phyloP scores from a whole-genome alignment of 1,139 yeast genomes.

The Candida dubliniensis region DNA sequence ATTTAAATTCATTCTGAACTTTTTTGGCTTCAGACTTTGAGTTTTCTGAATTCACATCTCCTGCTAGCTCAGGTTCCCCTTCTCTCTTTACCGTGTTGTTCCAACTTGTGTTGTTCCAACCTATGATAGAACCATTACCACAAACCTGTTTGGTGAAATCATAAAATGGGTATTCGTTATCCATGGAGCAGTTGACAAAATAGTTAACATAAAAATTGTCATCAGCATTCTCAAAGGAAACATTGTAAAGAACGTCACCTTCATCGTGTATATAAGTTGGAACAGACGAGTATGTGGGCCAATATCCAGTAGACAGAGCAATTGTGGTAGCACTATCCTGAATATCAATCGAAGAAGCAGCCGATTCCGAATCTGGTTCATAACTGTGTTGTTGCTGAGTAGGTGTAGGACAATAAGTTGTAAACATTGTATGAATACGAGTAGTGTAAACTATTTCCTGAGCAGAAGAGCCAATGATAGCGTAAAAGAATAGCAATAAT shows the following conservation, averaged over 20 bases:
- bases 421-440: not conserved
- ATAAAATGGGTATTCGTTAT: not conserved
- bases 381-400: not conserved
- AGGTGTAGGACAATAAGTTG: not conserved
- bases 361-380: not conserved
- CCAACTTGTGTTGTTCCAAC: not conserved
- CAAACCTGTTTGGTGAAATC: not conserved
- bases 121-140: not conserved
- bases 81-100: not conserved
- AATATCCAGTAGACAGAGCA: too few species aligned
- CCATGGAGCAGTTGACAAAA: not conserved
- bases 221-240: not conserved
- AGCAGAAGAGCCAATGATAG: too few species aligned
- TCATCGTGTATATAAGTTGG: not conserved
- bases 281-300: too few species aligned
- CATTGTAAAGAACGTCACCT: not conserved
- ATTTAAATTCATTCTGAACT: not conserved
- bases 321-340: not conserved
- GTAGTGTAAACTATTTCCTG: not conserved
- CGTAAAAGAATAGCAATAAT: too few species aligned
- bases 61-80: not conserved
- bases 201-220: not conserved
- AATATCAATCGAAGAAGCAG: not conserved
- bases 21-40: not conserved
- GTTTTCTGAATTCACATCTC: not conserved